Percentiles rank a stretch among this genome's conserved stretches.
These are phyloP conservation scores for Sabuloglossum arenarium DNA, from an alignment of 495 filamentous ascomycete species.

Conservation along the genomic window DNA sequence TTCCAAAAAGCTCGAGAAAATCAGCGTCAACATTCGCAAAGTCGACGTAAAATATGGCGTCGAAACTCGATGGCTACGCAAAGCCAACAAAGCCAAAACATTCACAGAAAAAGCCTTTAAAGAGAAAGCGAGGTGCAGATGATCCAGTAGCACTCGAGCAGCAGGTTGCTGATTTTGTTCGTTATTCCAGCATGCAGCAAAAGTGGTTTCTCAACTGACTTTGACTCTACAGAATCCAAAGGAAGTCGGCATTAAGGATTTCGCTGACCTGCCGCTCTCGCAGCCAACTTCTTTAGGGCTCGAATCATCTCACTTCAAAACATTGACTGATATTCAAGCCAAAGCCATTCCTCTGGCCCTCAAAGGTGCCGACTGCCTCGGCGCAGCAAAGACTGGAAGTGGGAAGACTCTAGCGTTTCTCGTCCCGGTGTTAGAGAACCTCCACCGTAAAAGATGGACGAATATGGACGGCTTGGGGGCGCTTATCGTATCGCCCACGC, in stretches of 20 bases:
- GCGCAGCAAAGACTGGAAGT: conserved; percentile 89
- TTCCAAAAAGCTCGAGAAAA: not conserved
- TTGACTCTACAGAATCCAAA: conserved; percentile 18
- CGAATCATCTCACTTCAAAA: conserved; percentile 70
- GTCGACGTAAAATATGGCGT: conserved; percentile 6
- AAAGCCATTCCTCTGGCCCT: conserved; percentile 69
- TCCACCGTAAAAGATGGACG: conserved; percentile 82
- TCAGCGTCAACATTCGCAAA: not conserved
- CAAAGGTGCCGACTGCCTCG: conserved; percentile 76
- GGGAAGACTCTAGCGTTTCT: conserved; percentile 94
- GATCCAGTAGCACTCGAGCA: conserved; percentile 35
- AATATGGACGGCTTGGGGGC: conserved; percentile 82
- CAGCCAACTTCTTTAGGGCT: conserved; percentile 63
- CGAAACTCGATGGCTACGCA: conserved; percentile 13
- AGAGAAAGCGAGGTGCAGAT: conserved; percentile 42
- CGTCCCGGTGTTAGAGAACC: conserved; percentile 76
- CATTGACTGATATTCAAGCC: conserved; percentile 77
- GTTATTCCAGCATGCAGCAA: not conserved
- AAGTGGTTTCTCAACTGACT: conserved; percentile 4
- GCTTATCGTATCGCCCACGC: conserved; percentile 80
- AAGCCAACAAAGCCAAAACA: conserved; percentile 20
- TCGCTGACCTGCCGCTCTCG: conserved; percentile 73
- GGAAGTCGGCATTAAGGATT: conserved; percentile 26
- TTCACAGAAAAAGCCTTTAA: conserved; percentile 25
- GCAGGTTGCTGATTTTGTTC: conserved; percentile 25